Evolutionary conservation across 306 rosid genomes (phyloP).

Genomic region (Glycyrrhiza uralensis): DNA sequence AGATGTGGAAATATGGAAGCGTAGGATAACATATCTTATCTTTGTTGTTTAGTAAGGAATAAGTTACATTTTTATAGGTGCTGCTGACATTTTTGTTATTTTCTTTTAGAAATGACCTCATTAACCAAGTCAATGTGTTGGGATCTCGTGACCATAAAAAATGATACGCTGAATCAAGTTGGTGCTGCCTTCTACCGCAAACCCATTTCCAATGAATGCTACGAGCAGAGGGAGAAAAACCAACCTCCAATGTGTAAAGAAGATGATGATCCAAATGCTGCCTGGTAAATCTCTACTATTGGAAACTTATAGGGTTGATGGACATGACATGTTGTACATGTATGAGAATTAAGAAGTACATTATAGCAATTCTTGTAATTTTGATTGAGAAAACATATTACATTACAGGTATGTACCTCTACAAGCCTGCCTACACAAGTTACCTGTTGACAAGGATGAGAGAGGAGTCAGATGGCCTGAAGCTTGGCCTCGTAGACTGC

Average conservation of each 20-base stretch:
- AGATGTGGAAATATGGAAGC: constrained; percentile 82
- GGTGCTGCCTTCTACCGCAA: constrained; percentile 84
- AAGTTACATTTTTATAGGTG: neutral
- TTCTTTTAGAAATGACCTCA: constrained; percentile 54
- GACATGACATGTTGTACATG: neutral
- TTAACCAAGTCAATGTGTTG: constrained; percentile 77
- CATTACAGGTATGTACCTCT: constrained; percentile 77
- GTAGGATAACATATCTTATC: constrained; percentile 25
- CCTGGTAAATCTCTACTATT: constrained; percentile 52
- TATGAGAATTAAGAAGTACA: neutral
- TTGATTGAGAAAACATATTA: neutral
- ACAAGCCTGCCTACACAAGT: constrained; percentile 73
- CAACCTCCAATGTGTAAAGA: constrained; percentile 78
- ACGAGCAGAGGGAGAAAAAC: constrained; percentile 57
- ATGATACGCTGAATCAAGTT: constrained; percentile 52
- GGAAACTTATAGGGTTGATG: neutral
- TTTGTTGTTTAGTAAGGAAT: neutral
- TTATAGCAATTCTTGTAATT: neutral
- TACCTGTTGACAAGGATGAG: constrained; percentile 40
- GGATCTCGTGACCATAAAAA: constrained; percentile 82
- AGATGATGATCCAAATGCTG: constrained; percentile 82
- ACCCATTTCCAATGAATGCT: constrained; percentile 72
- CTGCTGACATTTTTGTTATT: constrained; percentile 5
- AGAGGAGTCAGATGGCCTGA: constrained; percentile 82
- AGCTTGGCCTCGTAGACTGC: constrained; percentile 70